Conservation (phyloP, 1,284 basidiomycete species). For the Anthracocystis panici-leucophaei region DNA sequence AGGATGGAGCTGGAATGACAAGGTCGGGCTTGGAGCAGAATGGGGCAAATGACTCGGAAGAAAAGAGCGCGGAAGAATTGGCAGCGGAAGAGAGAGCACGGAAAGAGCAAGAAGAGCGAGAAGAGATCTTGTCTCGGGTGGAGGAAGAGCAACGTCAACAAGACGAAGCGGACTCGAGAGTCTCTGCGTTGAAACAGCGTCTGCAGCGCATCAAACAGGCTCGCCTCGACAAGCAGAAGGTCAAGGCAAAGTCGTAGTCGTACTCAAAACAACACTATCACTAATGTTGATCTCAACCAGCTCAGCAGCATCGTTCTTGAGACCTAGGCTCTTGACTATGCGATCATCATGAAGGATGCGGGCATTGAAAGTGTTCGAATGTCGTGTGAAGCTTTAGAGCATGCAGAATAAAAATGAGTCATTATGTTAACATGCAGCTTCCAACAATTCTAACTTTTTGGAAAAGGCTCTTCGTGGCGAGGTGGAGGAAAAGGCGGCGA, state of each 20-base stretch:
- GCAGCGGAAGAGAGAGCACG: slow-evolving; percentile 44
- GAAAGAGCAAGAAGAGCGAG: slow-evolving; percentile 52
- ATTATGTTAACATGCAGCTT: neutral
- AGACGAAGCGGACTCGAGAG: slow-evolving; percentile 59
- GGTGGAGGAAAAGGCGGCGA: slow-evolving; percentile 41
- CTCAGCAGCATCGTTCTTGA: too few relatives aligned
- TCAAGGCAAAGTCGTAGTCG: slow-evolving; percentile 12
- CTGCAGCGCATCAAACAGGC: slow-evolving; percentile 49
- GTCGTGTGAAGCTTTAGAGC: slow-evolving; percentile 7
- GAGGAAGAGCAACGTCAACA: slow-evolving; percentile 62
- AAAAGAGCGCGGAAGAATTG: slow-evolving; percentile 27
- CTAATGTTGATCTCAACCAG: too few relatives aligned
- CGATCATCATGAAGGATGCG: too few relatives aligned
- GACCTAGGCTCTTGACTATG: too few relatives aligned
- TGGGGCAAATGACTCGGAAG: slow-evolving; percentile 12
- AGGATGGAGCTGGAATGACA: neutral
- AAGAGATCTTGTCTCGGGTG: slow-evolving; percentile 57
- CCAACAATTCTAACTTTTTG: neutral
- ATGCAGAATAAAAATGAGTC: neutral
- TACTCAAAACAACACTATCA: too few relatives aligned
- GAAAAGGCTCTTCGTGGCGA: slow-evolving; percentile 5
- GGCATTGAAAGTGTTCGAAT: neutral
- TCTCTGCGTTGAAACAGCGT: slow-evolving; percentile 45
- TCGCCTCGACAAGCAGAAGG: slow-evolving; percentile 35
- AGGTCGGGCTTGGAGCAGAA: neutral